Percentiles rank a stretch among this genome's conserved stretches.
phyloP scores from a whole-genome alignment of 148 eudicot genomes.

The Silene latifolia region DNA sequence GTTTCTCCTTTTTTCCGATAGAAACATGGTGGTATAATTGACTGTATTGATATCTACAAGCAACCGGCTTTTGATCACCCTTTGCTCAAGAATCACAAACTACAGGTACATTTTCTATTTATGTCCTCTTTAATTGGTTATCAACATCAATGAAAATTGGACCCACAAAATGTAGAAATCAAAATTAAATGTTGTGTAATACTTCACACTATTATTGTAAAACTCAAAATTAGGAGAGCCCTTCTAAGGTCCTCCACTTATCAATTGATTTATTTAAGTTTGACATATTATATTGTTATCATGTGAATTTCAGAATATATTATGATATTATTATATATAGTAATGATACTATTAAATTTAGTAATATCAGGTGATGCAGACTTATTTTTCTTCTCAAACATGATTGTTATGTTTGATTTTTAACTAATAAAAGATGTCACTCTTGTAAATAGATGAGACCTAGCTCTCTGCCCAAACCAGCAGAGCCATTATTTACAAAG shows the following conservation, averaged over 20 bases:
- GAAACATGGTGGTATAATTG: conserved; percentile 17
- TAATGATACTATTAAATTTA: too few species aligned
- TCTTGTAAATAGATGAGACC: conserved; percentile 19
- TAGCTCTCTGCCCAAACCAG: conserved; percentile 4
- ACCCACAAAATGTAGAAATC: too few species aligned
- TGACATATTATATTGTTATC: too few species aligned
- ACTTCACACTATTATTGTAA: too few species aligned
- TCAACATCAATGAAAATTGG: background rate
- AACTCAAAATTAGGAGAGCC: too few species aligned
- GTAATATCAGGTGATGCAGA: too few species aligned
- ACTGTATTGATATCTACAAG: conserved; percentile 27
- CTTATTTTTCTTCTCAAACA: too few species aligned
- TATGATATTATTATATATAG: too few species aligned
- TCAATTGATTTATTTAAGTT: background rate
- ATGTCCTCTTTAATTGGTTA: background rate
- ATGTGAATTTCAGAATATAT: too few species aligned
- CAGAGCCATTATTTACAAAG: background rate
- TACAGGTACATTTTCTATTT: conserved; percentile 19
- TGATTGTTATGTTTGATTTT: background rate
- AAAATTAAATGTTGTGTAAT: too few species aligned
- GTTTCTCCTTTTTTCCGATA: background rate
- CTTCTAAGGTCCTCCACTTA: too few species aligned
- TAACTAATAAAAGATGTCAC: background rate
- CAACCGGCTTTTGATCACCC: conserved; percentile 35
- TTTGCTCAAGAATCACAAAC: conserved; percentile 23